Conservation (phyloP, 345 rosid genomes). For the Euphorbia lathyris region DNA sequence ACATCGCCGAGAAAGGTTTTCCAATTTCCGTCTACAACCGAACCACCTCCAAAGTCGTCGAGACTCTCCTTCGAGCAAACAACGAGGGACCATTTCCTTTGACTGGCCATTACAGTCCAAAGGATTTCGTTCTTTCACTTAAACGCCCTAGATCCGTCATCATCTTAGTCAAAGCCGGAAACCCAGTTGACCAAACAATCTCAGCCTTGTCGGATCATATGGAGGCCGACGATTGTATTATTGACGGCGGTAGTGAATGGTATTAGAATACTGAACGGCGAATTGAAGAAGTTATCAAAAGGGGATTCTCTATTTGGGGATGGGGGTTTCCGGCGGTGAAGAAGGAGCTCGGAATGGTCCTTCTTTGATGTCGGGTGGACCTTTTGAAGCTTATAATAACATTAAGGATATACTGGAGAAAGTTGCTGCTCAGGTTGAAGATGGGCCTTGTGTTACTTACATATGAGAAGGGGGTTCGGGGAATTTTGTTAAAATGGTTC, state of each 20-base stretch:
- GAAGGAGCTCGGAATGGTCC: slow-evolving; percentile 84
- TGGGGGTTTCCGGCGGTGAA: slow-evolving; percentile 99
- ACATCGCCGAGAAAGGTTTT: slow-evolving; percentile 90
- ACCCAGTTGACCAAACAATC: slow-evolving; percentile 89
- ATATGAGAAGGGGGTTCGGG: no score
- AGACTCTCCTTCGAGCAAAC: slow-evolving; percentile 67
- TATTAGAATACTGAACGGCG: slow-evolving; percentile 88
- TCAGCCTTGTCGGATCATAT: slow-evolving; percentile 69
- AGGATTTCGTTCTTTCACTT: no score
- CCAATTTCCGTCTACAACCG: slow-evolving; percentile 92
- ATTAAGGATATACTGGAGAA: slow-evolving; percentile 59
- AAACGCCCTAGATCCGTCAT: no score
- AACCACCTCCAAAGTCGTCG: slow-evolving; percentile 82
- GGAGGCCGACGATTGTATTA: slow-evolving; percentile 79
- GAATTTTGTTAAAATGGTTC: no score
- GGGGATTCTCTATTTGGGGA: slow-evolving; percentile 76
- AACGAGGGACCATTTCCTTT: slow-evolving; percentile 73
- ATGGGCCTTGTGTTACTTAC: no score
- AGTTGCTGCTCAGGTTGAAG: slow-evolving; percentile 95
- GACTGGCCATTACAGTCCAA: no score
- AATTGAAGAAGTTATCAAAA: slow-evolving; percentile 52
- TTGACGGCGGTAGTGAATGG: slow-evolving; percentile 99
- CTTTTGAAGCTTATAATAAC: slow-evolving; percentile 67
- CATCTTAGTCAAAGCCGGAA: slow-evolving; percentile 92
- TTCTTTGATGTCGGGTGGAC: slow-evolving; percentile 94